Evolutionary conservation across 78 protist species (phyloP).

Genomic region (Mantamonas sphyraenae): DNA sequence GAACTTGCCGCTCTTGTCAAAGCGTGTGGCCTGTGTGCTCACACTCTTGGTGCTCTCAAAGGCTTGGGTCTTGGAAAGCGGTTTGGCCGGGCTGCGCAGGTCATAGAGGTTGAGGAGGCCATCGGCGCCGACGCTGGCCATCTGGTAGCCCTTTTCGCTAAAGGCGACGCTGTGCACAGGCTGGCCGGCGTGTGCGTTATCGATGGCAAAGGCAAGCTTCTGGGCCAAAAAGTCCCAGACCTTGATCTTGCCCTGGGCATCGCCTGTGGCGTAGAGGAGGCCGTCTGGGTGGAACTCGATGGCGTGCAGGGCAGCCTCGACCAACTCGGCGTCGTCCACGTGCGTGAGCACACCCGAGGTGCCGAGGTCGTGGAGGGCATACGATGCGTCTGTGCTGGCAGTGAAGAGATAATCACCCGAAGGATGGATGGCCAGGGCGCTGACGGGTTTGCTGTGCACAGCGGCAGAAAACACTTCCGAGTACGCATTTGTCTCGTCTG

Average conservation of each 20-base stretch:
- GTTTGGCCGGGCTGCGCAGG: constrained; percentile 48
- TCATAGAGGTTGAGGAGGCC: constrained; percentile 47
- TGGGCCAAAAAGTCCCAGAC: constrained; percentile 47
- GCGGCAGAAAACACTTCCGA: neutral
- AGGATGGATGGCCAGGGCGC: neutral
- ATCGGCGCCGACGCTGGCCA: constrained; percentile 9
- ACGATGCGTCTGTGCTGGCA: neutral
- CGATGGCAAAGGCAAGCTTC: constrained; percentile 6
- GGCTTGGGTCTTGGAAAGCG: neutral
- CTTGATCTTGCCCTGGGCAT: neutral
- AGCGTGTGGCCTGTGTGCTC: neutral
- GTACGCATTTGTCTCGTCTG: no score
- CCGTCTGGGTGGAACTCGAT: constrained; percentile 89
- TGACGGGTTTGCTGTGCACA: neutral
- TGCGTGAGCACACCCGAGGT: neutral
- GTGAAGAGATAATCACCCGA: neutral
- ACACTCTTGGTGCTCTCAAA: neutral
- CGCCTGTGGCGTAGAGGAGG: constrained; percentile 66
- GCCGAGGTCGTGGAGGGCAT: neutral
- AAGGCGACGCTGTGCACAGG: constrained; percentile 15
- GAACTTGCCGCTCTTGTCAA: constrained; percentile 19
- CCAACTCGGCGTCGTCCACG: neutral
- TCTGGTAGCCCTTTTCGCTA: constrained; percentile 44
- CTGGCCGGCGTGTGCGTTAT: neutral
- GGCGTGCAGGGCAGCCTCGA: neutral